Evolutionary conservation across 1,139 yeast species (phyloP).

Genomic region (Blastobotrys capitulatus): DNA sequence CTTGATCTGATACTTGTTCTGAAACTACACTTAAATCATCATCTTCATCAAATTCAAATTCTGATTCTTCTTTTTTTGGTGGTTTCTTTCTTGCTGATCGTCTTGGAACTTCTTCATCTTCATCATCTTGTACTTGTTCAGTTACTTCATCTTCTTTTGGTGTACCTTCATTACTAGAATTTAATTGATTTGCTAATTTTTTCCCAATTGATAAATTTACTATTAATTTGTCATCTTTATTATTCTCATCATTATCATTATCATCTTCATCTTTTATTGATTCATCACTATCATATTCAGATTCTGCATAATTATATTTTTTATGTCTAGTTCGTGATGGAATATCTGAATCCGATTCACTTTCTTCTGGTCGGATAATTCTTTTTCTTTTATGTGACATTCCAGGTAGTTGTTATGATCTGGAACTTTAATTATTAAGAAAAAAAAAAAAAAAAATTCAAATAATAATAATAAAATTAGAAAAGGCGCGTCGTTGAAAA

Average conservation of each 20-base stretch:
- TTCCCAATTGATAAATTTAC: conserved; percentile 8
- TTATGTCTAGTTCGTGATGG: conserved; percentile 10
- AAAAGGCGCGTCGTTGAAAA: neutral
- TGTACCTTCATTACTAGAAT: neutral
- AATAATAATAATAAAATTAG: too few relatives aligned
- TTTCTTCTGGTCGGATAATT: conserved; percentile 10
- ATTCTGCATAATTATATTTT: conserved; percentile 18
- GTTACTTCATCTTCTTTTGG: conserved; percentile 19
- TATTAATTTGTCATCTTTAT: conserved; percentile 6
- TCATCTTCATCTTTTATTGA: conserved; percentile 2
- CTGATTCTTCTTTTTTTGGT: conserved; percentile 10
- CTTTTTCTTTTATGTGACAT: conserved; percentile 12
- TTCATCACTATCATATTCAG: conserved; percentile 16
- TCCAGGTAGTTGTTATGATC: neutral
- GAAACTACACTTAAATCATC: conserved; percentile 6
- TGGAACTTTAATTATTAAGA: neutral
- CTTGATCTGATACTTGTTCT: conserved; percentile 18
- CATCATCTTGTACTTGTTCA: conserved; percentile 11
- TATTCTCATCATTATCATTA: conserved; percentile 3
- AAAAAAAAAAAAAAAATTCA: neutral
- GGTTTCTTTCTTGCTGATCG: conserved; percentile 6
- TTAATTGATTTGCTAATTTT: neutral
- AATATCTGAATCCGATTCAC: conserved; percentile 9
- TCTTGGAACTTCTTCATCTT: conserved; percentile 2
- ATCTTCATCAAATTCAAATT: conserved; percentile 16